A percentile compares a stretch with the other conserved stretches of the same genome.
Conservation (phyloP, 2,329 filamentous ascomycete species). For the Colletotrichum graminicola region DNA sequence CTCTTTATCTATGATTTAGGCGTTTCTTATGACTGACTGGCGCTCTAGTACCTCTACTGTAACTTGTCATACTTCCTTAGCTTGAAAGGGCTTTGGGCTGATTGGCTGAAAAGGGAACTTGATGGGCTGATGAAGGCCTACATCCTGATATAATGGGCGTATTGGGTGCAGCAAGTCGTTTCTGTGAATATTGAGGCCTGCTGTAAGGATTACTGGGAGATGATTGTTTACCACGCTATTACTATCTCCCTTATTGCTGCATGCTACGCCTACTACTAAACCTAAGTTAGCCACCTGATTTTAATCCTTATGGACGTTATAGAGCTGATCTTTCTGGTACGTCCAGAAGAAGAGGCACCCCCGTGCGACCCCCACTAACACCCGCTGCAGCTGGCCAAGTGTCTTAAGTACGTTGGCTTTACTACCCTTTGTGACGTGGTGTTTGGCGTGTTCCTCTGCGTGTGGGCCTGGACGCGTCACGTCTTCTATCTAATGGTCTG, state of each 20-base stretch:
- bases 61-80: constrained; percentile 8
- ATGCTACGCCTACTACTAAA: constrained; percentile 23
- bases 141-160: constrained; percentile 24
- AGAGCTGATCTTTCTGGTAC: constrained; percentile 13
- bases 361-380: background rate
- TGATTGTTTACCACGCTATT: constrained; percentile 12
- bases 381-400: constrained; percentile 6
- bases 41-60: constrained; percentile 10
- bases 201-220: constrained; percentile 22
- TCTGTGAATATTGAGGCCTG: constrained; percentile 24
- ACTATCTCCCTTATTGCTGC: constrained; percentile 10
- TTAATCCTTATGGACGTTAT: constrained; percentile 22
- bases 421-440: constrained; percentile 18
- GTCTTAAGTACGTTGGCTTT: constrained; percentile 8
- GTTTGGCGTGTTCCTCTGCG: constrained; percentile 17
- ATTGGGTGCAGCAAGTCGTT: constrained; percentile 30
- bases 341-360: background rate
- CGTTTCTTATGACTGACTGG: background rate
- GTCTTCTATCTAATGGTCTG: constrained; percentile 17
- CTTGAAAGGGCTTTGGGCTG: constrained; percentile 13
- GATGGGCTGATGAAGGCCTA: constrained; percentile 28
- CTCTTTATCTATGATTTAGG: background rate
- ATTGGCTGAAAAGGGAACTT: constrained; percentile 19
- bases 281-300: constrained; percentile 15
- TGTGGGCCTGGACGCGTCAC: constrained; percentile 21